Percentiles rank a stretch among this genome's conserved stretches.
Evolutionary conservation across 2,329 filamentous ascomycete species (phyloP).

Genomic region (Xylariaceae sp.): DNA sequence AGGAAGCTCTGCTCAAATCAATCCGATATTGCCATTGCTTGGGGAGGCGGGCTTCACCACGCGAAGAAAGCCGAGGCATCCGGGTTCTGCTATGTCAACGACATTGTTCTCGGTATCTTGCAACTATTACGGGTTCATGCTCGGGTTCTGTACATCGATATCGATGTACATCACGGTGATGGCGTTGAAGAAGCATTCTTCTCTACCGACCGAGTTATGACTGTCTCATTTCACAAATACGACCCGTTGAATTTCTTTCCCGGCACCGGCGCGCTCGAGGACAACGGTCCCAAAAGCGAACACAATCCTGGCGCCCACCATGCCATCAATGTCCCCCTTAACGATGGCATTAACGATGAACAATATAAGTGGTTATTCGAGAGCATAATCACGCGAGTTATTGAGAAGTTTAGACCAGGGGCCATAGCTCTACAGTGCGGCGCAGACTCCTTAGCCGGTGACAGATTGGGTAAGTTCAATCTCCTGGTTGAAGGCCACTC

Average conservation of each 20-base stretch:
- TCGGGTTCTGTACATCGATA: constrained; percentile 96
- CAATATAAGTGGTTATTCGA: constrained; percentile 86
- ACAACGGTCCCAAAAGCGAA: constrained; percentile 77
- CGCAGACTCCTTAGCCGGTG: constrained; percentile 88
- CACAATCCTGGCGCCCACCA: constrained; percentile 86
- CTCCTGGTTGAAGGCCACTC: constrained; percentile 93
- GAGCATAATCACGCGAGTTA: constrained; percentile 70
- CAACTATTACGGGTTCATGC: constrained; percentile 80
- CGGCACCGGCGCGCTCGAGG: constrained; percentile 80
- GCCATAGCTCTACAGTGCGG: constrained; percentile 95
- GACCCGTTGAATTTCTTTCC: constrained; percentile 82
- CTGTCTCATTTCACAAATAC: constrained; percentile 94
- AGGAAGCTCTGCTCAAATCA: constrained; percentile 81
- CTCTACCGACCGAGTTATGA: constrained; percentile 88
- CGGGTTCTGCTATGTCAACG: constrained; percentile 98
- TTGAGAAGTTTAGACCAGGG: constrained; percentile 79
- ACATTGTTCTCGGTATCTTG: constrained; percentile 91
- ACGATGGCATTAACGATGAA: constrained; percentile 86
- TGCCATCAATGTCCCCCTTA: constrained; percentile 82
- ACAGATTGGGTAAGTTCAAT: constrained; percentile 92
- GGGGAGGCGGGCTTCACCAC: constrained; percentile 94
- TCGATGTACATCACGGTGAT: constrained; percentile 90
- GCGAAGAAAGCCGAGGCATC: constrained; percentile 91
- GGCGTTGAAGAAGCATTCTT: constrained; percentile 93
- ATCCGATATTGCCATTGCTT: constrained; percentile 94